Percentiles rank a stretch among this genome's conserved stretches.
Evolutionary conservation across 2,329 filamentous ascomycete species (phyloP).

Genomic region (Hymenoscyphus salicellus): DNA sequence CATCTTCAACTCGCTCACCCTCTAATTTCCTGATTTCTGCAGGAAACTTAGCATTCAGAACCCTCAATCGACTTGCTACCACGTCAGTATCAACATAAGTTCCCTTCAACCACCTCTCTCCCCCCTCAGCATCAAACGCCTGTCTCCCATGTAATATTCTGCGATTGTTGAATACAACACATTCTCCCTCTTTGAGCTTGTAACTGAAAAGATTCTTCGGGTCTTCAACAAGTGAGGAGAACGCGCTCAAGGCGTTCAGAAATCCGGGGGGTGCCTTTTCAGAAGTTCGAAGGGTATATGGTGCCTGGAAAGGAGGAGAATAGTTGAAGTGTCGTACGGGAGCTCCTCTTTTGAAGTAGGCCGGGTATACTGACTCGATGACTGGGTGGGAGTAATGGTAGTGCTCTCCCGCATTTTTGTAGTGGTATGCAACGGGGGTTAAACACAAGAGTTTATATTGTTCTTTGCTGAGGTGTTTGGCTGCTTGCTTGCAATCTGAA

Average conservation of each 20-base stretch:
- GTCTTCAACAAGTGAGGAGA: slow-evolving; percentile 58
- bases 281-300: slow-evolving; percentile 28
- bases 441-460: slow-evolving; percentile 42
- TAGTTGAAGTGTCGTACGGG: slow-evolving; percentile 52
- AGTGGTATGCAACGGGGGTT: slow-evolving; percentile 58
- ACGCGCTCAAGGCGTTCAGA: slow-evolving; percentile 45
- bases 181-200: slow-evolving; percentile 76
- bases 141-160: slow-evolving; percentile 79
- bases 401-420: slow-evolving; percentile 61
- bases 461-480: slow-evolving; percentile 38
- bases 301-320: slow-evolving; percentile 75
- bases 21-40: not conserved
- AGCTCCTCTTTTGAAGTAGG: not conserved
- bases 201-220: slow-evolving; percentile 62
- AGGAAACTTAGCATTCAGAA: slow-evolving; percentile 30
- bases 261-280: slow-evolving; percentile 35
- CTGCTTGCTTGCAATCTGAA: slow-evolving; percentile 68
- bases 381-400: slow-evolving; percentile 61
- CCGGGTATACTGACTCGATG: slow-evolving; percentile 38
- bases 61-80: slow-evolving; percentile 47
- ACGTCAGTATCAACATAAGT: slow-evolving; percentile 74
- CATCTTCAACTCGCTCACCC: too few relatives aligned
- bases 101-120: slow-evolving; percentile 79
- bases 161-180: slow-evolving; percentile 88
- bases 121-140: slow-evolving; percentile 66